phyloP scores from a whole-genome alignment of 208 protist species.

The Plasmodiophora brassicae region DNA sequence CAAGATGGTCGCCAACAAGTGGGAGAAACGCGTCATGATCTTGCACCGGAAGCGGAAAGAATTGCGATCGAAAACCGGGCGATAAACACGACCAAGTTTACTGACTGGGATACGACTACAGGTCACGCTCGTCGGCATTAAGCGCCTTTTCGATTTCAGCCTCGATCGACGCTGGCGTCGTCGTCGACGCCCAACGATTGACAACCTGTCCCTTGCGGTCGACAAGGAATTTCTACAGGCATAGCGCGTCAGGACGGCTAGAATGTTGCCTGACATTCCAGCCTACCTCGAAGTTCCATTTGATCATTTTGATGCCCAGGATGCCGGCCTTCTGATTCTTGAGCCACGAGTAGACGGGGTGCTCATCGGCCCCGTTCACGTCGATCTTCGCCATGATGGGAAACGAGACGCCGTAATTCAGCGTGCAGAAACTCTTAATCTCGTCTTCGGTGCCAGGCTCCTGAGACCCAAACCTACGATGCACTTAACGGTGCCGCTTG shows the following conservation, averaged over 20 bases:
- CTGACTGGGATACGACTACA: no score
- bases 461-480: no score
- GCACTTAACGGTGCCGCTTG: no score
- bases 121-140: no score
- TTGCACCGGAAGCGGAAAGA: neutral
- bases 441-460: neutral
- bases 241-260: no score
- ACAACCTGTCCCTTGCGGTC: neutral
- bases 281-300: constrained; percentile 35
- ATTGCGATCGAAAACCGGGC: neutral
- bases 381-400: neutral
- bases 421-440: neutral
- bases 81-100: neutral
- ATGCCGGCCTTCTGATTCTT: neutral
- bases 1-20: neutral
- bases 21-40: constrained; percentile 25
- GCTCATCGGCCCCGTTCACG: neutral
- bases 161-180: constrained; percentile 5
- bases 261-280: no score
- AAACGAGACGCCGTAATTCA: neutral
- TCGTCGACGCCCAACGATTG: neutral
- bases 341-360: neutral
- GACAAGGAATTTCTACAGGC: constrained; percentile 28
- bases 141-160: constrained; percentile 15
- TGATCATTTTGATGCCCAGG: neutral